Evolutionary conservation across 768 basidiomycete species (phyloP), one percentile per base, ranked within the genome.

Genomic region (Arthromyces matolae): DNA sequence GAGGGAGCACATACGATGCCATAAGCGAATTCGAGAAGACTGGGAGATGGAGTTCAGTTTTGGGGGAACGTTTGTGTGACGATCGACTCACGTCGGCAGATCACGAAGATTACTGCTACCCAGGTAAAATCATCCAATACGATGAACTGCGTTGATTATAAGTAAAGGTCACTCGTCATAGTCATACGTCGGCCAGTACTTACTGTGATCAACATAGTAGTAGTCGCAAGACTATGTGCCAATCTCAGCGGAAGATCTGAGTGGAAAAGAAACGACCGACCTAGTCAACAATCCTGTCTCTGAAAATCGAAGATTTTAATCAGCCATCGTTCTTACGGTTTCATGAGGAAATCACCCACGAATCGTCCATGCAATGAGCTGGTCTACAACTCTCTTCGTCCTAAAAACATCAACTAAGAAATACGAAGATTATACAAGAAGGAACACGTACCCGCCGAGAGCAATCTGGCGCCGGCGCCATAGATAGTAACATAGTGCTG

Each of bases 271-370:
- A 36, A 45, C 28, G n/a, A n/a, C n/a, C n/a, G n/a, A 51, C 53
- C 53, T 54, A 1, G 49, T 54, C 25, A 54, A 23, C 3, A 37
- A 14, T n/a, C 53, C 53, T 5, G 53, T 50, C 27, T 54, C 53
- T 54, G 16, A 16, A 13, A 5, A 13, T 14, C 5, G 31, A 18
- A 38, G 27, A 36, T 12, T 25, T 14, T 13, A 9, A 34, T 33
- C 23, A 43, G 14, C 2, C 19, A 14, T 13, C 8, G 5, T 4
- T 19, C 20, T 33, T 33, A 23, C 1, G 10, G 27, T 16, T n/a
- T 5, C 14, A 18, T 9, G 9, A 49, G 13, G 20, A 14, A 36
- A 31, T 3, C 4, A 44, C 53, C n/a, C 22, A 53, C 53, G 53
- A 16, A 54, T 54, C 13, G 53, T 47, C 40, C 44, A 54, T n/a